These are phyloP conservation scores for Cyamopsis tetragonoloba DNA, from an alignment of 306 rosid genomes.

Conservation along the genomic window DNA sequence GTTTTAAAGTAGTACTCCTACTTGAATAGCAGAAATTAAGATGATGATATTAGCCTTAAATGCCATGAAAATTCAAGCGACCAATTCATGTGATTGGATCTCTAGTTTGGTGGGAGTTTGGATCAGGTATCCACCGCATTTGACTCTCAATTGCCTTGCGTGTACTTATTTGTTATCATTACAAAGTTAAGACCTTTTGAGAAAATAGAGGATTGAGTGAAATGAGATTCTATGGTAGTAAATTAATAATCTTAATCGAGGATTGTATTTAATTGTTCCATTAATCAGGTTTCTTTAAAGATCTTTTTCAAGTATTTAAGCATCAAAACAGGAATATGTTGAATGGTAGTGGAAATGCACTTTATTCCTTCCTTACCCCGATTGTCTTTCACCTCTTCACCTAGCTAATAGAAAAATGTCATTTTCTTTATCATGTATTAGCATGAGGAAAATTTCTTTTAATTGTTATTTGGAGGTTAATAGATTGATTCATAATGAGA, in stretches of 20 bases:
- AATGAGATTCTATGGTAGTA: slow-evolving; percentile 17
- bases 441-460: slow-evolving; percentile 8
- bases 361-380: slow-evolving; percentile 64
- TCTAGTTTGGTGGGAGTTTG: background rate
- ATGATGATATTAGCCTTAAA: background rate
- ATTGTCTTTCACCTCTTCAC: slow-evolving; percentile 30
- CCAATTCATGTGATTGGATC: background rate
- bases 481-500: too few relatives aligned
- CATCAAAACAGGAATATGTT: slow-evolving; percentile 43
- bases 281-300: slow-evolving; percentile 3
- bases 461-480: background rate
- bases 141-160: background rate
- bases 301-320: slow-evolving; percentile 24
- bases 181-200: background rate
- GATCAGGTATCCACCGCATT: background rate
- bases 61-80: background rate
- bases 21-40: too few relatives aligned
- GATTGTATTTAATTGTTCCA: slow-evolving; percentile 18
- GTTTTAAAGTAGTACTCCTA: too few relatives aligned
- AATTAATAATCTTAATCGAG: slow-evolving; percentile 13
- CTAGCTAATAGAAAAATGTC: background rate
- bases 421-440: slow-evolving; percentile 12
- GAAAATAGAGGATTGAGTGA: slow-evolving; percentile 5
- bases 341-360: slow-evolving; percentile 46
- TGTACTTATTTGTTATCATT: background rate